These are phyloP conservation scores for Begonia loranthoides DNA, from an alignment of 306 rosid genomes.

Conservation along the genomic window DNA sequence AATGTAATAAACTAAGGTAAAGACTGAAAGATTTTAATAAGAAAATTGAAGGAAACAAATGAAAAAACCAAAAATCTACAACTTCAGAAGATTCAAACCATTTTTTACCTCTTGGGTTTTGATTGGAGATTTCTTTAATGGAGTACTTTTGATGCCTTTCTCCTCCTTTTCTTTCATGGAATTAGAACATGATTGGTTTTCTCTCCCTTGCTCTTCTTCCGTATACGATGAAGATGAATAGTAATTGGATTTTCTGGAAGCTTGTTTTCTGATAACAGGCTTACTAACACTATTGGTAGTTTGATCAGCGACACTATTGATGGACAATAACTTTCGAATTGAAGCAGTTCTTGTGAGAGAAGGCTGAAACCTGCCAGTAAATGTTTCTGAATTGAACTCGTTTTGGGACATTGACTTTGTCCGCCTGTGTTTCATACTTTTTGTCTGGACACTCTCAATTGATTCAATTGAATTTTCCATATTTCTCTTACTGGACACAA, in stretches of 20 bases:
- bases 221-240: slow-evolving; percentile 16
- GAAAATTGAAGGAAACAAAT: slow-evolving; percentile 1
- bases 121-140: slow-evolving; percentile 35
- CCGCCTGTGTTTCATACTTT: slow-evolving; percentile 51
- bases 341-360: slow-evolving; percentile 56
- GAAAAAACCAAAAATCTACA: slow-evolving; percentile 26
- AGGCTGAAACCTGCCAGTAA: slow-evolving; percentile 39
- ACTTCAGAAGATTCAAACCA: slow-evolving; percentile 30
- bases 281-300: slow-evolving; percentile 15
- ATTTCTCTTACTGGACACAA: slow-evolving; percentile 44
- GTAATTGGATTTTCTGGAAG: slow-evolving; percentile 26
- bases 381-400: slow-evolving; percentile 40
- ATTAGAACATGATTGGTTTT: slow-evolving; percentile 36
- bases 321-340: slow-evolving; percentile 39
- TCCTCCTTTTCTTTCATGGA: slow-evolving; percentile 20
- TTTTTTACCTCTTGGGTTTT: slow-evolving; percentile 38
- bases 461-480: slow-evolving; percentile 30
- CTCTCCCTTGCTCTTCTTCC: slow-evolving; percentile 62
- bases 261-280: slow-evolving; percentile 26
- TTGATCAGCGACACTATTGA: slow-evolving; percentile 29
- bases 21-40: neutral
- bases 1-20: slow-evolving; percentile 3
- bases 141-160: slow-evolving; percentile 39
- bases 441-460: slow-evolving; percentile 25
- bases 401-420: slow-evolving; percentile 61